Percentiles rank a stretch among this genome's conserved stretches.
These are phyloP conservation scores for Tricharina praecox DNA, from an alignment of 495 filamentous ascomycete species.

Conservation along the genomic window DNA sequence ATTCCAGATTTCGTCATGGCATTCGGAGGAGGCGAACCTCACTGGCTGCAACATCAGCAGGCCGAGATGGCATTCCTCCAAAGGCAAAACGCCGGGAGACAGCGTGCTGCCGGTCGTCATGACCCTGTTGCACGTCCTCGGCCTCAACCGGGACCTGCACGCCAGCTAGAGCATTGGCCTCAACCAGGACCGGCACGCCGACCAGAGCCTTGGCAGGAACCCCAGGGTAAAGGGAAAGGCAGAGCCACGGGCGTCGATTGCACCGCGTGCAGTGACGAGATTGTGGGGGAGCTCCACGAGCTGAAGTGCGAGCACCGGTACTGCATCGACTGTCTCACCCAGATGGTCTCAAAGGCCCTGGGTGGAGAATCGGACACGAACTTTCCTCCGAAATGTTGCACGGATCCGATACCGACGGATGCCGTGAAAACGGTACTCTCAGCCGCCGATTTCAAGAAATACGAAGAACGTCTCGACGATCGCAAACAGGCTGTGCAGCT, in stretches of 20 bases:
- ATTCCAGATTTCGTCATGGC: no score
- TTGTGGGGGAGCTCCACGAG: background rate
- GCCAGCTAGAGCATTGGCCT: no score
- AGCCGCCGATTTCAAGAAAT: background rate
- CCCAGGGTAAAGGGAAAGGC: background rate
- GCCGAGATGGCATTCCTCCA: no score
- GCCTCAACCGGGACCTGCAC: no score
- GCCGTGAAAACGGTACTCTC: background rate
- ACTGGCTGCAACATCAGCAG: no score
- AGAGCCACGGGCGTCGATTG: background rate
- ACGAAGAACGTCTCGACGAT: background rate
- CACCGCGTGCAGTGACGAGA: background rate
- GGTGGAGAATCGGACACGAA: background rate
- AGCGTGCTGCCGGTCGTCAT: no score
- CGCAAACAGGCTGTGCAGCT: background rate
- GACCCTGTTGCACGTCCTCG: no score
- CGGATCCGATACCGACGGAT: background rate
- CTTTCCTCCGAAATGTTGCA: conserved; percentile 3
- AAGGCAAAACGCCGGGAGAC: no score
- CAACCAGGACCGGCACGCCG: no score
- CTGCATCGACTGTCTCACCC: conserved; percentile 1
- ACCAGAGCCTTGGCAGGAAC: no score
- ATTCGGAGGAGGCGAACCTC: no score
- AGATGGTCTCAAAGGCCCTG: background rate
- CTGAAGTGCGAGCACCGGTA: background rate